phyloP scores from a whole-genome alignment of 495 filamentous ascomycete genomes.

The Daldinia decipiens region DNA sequence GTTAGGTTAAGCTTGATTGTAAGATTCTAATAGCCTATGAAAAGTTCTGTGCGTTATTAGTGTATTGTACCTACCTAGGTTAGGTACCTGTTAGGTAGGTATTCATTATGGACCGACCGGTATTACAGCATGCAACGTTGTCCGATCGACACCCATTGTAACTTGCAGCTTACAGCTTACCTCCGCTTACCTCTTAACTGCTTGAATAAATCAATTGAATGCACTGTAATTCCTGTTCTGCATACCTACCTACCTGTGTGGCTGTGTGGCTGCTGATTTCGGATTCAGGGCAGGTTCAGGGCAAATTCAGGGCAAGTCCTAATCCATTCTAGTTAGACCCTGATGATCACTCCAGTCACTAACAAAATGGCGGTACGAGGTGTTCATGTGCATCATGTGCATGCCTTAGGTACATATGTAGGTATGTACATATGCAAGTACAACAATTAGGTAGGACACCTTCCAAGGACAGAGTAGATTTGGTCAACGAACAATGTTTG shows the following conservation, averaged over 20 bases:
- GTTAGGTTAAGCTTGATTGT: constrained; percentile 21
- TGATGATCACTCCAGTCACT: constrained; percentile 30
- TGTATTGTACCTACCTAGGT: too few relatives aligned
- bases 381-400: constrained; percentile 22
- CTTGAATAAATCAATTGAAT: not conserved
- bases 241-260: too few relatives aligned
- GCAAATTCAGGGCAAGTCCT: constrained; percentile 21
- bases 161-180: constrained; percentile 26
- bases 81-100: too few relatives aligned
- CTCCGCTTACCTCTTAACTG: not conserved
- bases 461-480: not conserved
- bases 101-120: constrained; percentile 31
- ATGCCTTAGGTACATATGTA: not conserved
- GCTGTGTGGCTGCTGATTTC: constrained; percentile 37
- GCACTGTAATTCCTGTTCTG: not conserved
- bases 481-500: not conserved
- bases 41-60: constrained; percentile 9
- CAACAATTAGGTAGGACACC: constrained; percentile 11
- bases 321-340: constrained; percentile 14
- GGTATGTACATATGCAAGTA: not conserved
- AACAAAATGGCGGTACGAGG: constrained; percentile 15
- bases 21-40: constrained; percentile 20
- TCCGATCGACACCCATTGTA: constrained; percentile 35
- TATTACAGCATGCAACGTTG: constrained; percentile 43
- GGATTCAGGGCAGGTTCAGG: constrained; percentile 26